Percentiles rank a stretch among this genome's conserved stretches.
phyloP scores from a whole-genome alignment of 768 basidiomycete genomes.

The Leucosporidium scottii region DNA sequence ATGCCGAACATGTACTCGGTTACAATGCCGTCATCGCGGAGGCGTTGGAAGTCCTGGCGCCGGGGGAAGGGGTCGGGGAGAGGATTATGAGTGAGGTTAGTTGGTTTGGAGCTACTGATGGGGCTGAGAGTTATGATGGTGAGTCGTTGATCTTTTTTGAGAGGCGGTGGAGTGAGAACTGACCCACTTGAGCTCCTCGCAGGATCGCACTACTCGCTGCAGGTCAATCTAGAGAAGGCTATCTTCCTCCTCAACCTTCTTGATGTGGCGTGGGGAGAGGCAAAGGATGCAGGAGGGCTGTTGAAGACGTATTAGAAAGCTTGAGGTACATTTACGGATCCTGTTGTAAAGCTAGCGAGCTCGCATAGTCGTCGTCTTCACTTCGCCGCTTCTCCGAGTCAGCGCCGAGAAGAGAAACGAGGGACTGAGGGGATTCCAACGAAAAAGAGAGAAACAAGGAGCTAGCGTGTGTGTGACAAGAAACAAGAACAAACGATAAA shows the following conservation, averaged over 20 bases:
- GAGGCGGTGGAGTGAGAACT: not conserved
- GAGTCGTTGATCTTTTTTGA: too few species aligned
- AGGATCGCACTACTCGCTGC: slow-evolving; percentile 3
- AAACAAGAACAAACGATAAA: too few species aligned
- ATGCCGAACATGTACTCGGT: not conserved
- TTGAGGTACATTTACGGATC: too few species aligned
- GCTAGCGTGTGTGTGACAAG: too few species aligned
- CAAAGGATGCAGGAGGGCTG: not conserved
- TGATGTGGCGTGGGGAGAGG: not conserved
- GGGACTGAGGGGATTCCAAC: too few species aligned
- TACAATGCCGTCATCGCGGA: slow-evolving; percentile 6
- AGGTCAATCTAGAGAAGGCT: slow-evolving; percentile 14
- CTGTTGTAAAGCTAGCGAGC: too few species aligned
- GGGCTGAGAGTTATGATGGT: slow-evolving; percentile 1
- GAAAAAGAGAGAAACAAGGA: too few species aligned
- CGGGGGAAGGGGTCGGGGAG: not conserved
- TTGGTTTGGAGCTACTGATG: not conserved
- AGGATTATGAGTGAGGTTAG: not conserved
- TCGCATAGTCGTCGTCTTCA: too few species aligned
- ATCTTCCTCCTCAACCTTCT: slow-evolving; percentile 12
- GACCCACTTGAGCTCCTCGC: not conserved
- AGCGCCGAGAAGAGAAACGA: too few species aligned
- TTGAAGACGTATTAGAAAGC: not conserved
- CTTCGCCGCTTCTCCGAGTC: too few species aligned
- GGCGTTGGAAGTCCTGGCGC: not conserved